A percentile compares a stretch with the other conserved stretches of the same genome.
Evolutionary conservation across 768 basidiomycete species (phyloP).

Genomic region (Auriscalpium vulgare): DNA sequence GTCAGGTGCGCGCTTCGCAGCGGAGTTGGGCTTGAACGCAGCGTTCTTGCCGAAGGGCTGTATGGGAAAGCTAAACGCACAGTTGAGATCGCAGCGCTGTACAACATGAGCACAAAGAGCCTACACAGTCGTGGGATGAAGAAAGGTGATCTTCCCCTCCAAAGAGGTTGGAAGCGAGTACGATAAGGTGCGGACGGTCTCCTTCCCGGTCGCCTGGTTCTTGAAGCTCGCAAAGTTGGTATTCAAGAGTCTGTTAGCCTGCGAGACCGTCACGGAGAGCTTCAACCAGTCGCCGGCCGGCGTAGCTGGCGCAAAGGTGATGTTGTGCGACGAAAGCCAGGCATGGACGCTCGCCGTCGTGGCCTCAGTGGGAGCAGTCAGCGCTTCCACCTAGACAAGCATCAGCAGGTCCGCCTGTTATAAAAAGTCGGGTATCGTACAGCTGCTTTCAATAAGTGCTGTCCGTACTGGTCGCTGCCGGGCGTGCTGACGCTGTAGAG

Average conservation of each 20-base stretch:
- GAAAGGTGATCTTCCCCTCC: constrained; percentile 2
- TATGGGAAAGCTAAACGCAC: neutral
- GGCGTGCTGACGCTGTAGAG: too few species aligned
- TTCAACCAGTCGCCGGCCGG: constrained; percentile 4
- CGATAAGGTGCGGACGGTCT: constrained; percentile 6
- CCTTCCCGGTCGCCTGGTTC: constrained; percentile 8
- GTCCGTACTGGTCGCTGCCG: constrained; percentile 22
- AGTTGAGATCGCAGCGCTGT: neutral
- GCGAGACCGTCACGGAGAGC: constrained; percentile 17
- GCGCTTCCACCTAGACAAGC: constrained; percentile 5
- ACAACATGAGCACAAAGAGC: neutral
- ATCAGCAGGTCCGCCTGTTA: neutral
- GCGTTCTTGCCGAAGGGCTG: neutral
- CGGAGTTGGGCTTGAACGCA: neutral
- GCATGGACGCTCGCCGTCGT: neutral
- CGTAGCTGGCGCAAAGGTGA: neutral
- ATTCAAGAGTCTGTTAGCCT: constrained; percentile 20
- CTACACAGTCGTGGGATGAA: constrained; percentile 10
- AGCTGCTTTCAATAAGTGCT: constrained; percentile 27
- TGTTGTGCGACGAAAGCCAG: constrained; percentile 3
- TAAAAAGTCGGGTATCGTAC: constrained; percentile 9
- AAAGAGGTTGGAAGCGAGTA: constrained; percentile 9
- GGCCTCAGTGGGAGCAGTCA: constrained; percentile 1
- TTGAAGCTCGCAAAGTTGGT: constrained; percentile 14
- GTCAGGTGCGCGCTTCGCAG: neutral